Base-by-base conservation (phyloP, 805 yeast species). In the Teunomyces pallodes region DNA sequence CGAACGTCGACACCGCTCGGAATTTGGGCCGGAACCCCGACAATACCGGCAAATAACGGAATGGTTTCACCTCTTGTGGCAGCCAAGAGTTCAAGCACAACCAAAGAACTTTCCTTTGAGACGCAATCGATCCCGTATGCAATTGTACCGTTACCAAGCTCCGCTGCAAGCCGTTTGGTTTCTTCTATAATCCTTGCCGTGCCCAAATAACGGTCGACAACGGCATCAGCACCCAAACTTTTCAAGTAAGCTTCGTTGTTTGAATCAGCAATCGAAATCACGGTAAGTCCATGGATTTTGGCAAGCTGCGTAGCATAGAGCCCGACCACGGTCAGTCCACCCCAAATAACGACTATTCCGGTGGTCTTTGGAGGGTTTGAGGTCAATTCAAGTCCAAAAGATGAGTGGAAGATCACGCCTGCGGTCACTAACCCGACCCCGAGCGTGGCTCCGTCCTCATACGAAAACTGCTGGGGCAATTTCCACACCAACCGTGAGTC, bases 401-500 rank as follows among this genome's bases (percentile, higher is more conserved):
- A 51, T 26, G 60, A 54, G 46, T 55, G 59, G 14, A 62, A 52
- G 16, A 63, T 48, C 6, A 60, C 51, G 2, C 64, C 68, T 8
- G 80, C 77, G 6, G 80, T 75, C 3, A 76, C 77, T 26, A 76
- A 51, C 1, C 78, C 78, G 26, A 76, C 80, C 17, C 80, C 81
- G 45, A 76, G 58, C 7, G 75, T 72, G 4, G 78, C 75, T 9
- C 75, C 76, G 47, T 72, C 68, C 45, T 72, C 70, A 36, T 65
- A 64, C 2, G 65, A 48, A 8, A 71, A 47, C 12, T 54, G 54
- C 3, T 54, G 44, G 7, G 81, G 80, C 32, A 73, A 53, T 49
- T 65, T 72, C 79, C 79, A 76, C 3, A 70, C 72, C 20, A 76
- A 58, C 46, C 79, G 61, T 8, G 75, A 67, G 46, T 76, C 79